These are phyloP conservation scores for Scedosporium dehoogii DNA, from an alignment of 2,329 filamentous ascomycete genomes.

Conservation along the genomic window DNA sequence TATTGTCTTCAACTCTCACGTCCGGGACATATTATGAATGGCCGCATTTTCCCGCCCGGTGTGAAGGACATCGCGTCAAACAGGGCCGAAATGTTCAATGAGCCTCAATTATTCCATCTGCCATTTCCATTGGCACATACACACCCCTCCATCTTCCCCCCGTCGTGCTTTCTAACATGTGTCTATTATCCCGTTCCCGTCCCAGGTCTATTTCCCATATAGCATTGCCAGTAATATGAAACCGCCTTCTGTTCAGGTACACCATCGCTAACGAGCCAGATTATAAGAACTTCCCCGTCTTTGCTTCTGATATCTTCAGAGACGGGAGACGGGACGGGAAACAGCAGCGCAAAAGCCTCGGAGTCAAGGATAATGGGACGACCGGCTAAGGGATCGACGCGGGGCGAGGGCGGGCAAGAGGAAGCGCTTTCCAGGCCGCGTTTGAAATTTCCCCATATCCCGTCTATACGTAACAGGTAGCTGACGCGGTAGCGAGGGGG, in stretches of 20 bases:
- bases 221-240: no score
- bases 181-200: not conserved
- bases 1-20: not conserved
- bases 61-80: not conserved
- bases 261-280: not conserved
- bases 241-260: not conserved
- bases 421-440: not conserved
- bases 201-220: not conserved
- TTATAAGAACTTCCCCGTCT: not conserved
- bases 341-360: not conserved
- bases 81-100: not conserved
- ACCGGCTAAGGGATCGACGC: not conserved
- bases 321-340: not conserved
- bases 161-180: not conserved
- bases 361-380: not conserved
- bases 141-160: not conserved
- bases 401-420: not conserved
- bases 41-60: not conserved
- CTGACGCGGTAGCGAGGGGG: not conserved
- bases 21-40: not conserved
- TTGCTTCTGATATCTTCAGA: not conserved
- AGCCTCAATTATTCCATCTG: not conserved
- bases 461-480: not conserved
- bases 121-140: not conserved
- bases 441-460: not conserved